phyloP scores from a whole-genome alignment of 352 stramenopile species.

The Blastocystis sp. region DNA sequence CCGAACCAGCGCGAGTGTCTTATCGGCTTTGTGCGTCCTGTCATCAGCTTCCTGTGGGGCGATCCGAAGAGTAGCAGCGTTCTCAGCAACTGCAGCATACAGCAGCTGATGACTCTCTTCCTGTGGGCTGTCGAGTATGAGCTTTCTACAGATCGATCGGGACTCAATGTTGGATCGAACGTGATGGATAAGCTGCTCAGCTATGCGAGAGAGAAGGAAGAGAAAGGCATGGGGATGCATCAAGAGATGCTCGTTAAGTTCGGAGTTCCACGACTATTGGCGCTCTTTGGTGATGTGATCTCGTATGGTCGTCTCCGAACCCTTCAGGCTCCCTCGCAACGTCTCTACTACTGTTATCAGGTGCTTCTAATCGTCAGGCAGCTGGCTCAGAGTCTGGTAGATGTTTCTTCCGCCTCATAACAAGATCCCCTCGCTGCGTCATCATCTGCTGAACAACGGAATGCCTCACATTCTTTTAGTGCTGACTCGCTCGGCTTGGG shows the following conservation, averaged over 20 bases:
- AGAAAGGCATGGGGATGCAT: not conserved
- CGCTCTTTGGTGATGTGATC: not conserved
- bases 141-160: not conserved
- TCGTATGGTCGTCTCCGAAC: not conserved
- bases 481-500: not conserved
- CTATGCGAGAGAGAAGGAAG: not conserved
- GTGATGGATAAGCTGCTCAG: not conserved
- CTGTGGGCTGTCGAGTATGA: constrained; percentile 49
- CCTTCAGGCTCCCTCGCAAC: not conserved
- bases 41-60: constrained; percentile 6
- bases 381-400: not conserved
- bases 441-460: constrained; percentile 16
- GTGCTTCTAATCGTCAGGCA: not conserved
- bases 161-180: not conserved
- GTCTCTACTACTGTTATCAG: not conserved
- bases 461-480: constrained; percentile 17
- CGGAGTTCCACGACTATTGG: constrained; percentile 6
- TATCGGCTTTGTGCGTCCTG: not conserved
- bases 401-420: not conserved
- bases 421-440: not conserved
- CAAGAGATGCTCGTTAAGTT: constrained; percentile 34
- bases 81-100: not conserved
- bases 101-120: constrained; percentile 36
- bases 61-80: not conserved
- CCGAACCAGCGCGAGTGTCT: not conserved